Percentiles rank a stretch among this genome's conserved stretches.
These are phyloP conservation scores for Bertia moriformis DNA, from an alignment of 2,329 filamentous ascomycete genomes.

Conservation along the genomic window DNA sequence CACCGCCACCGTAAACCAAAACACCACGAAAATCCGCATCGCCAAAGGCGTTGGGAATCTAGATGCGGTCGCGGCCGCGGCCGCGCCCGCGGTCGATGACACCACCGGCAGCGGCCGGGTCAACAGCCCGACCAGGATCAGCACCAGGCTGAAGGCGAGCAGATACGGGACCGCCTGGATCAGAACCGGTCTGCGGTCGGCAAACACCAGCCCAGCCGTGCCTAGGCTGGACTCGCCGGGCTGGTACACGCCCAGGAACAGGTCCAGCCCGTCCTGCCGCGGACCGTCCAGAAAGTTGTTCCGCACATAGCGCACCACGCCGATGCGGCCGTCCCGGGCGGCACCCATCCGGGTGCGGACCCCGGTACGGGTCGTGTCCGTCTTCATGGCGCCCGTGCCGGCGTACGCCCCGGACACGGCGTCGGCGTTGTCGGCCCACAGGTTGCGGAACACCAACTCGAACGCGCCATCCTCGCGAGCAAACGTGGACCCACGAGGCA, in stretches of 20 bases:
- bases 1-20: too few relatives aligned
- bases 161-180: conserved; percentile 92
- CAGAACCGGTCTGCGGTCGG: conserved; percentile 69
- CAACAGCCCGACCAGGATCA: conserved; percentile 61
- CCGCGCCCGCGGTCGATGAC: conserved; percentile 28
- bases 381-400: conserved; percentile 93
- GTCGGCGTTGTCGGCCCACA: conserved; percentile 98
- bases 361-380: conserved; percentile 85
- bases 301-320: conserved; percentile 71
- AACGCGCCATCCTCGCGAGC: conserved; percentile 65
- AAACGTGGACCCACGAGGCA: conserved; percentile 63
- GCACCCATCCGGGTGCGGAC: conserved; percentile 73
- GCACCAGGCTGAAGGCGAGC: conserved; percentile 70
- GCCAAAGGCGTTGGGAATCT: too few relatives aligned
- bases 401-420: conserved; percentile 86
- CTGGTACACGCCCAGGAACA: conserved; percentile 79
- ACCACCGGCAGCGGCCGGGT: conserved; percentile 60
- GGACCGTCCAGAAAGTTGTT: conserved; percentile 95
- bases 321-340: conserved; percentile 75
- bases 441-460: conserved; percentile 83
- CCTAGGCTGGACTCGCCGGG: conserved; percentile 60
- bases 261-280: conserved; percentile 83
- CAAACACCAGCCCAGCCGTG: conserved; percentile 61
- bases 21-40: conserved; percentile 64
- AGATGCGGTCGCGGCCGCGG: not conserved